A percentile compares a stretch with the other conserved stretches of the same genome.
Evolutionary conservation across 2,329 filamentous ascomycete genomes (phyloP).

Genomic region (Alternaria viburni): DNA sequence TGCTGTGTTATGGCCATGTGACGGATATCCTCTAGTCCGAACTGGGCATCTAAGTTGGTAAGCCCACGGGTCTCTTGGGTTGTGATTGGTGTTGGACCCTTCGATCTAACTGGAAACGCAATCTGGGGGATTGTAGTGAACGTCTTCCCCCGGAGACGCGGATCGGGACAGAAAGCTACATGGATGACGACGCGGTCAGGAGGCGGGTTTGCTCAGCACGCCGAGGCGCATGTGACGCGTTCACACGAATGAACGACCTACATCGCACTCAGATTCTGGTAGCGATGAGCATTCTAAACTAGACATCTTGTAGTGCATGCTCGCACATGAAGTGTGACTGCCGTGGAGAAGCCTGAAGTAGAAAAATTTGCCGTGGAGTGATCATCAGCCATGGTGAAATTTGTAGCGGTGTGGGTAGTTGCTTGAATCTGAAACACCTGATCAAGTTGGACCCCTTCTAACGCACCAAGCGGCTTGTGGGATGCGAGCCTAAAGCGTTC

Average conservation of each 20-base stretch:
- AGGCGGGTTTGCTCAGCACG: neutral
- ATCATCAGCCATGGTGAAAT: neutral
- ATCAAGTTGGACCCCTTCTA: neutral
- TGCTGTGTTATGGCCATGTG: slow-evolving; percentile 2
- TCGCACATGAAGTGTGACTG: neutral
- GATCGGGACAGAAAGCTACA: neutral
- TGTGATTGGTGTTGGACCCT: slow-evolving; percentile 5
- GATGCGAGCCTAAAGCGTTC: slow-evolving; percentile 11
- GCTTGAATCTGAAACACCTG: slow-evolving; percentile 17
- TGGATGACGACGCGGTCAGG: neutral
- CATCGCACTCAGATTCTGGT: neutral
- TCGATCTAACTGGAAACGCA: neutral
- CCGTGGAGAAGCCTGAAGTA: neutral
- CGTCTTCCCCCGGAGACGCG: neutral
- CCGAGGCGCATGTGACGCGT: slow-evolving; percentile 5
- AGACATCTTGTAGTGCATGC: neutral
- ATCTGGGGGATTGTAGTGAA: neutral
- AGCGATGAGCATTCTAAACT: neutral
- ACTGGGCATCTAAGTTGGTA: slow-evolving; percentile 17
- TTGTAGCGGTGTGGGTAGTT: neutral
- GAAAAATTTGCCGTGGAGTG: neutral
- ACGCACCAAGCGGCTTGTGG: slow-evolving; percentile 11
- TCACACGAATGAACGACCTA: neutral
- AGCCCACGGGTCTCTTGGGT: neutral
- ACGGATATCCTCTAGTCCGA: slow-evolving; percentile 8